phyloP scores from a whole-genome alignment of 2,329 filamentous ascomycete species.

The Colletotrichum limetticola region DNA sequence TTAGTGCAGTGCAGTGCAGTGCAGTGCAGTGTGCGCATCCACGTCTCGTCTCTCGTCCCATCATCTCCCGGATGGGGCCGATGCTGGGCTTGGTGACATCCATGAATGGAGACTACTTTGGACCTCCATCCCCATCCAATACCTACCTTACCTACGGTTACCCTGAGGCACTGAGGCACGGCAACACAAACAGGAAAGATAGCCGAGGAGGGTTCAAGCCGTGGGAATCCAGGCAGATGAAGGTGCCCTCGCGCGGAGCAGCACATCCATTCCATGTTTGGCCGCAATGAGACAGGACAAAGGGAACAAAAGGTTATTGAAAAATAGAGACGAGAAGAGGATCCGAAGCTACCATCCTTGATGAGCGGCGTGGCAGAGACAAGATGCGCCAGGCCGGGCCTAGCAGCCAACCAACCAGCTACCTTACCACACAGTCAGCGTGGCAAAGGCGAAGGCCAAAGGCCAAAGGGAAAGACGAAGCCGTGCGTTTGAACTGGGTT shows the following conservation, averaged over 20 bases:
- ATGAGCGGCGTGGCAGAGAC: slow-evolving; percentile 10
- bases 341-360: slow-evolving; percentile 16
- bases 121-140: not conserved
- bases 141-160: not conserved
- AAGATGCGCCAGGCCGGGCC: slow-evolving; percentile 4
- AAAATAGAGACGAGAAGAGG: not conserved
- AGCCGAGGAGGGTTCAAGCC: not conserved
- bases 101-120: slow-evolving; percentile 17
- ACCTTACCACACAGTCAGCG: not conserved
- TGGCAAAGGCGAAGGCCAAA: slow-evolving; percentile 9
- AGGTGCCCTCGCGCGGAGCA: not conserved
- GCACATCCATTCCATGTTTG: slow-evolving; percentile 20
- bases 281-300: slow-evolving; percentile 22
- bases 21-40: not conserved
- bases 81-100: slow-evolving; percentile 22
- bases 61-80: slow-evolving; percentile 32
- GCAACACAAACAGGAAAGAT: not conserved
- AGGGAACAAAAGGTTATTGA: slow-evolving; percentile 1
- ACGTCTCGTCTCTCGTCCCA: slow-evolving; percentile 31
- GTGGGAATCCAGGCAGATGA: slow-evolving; percentile 27
- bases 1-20: not conserved
- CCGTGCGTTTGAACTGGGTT: slow-evolving; percentile 5
- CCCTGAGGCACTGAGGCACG: slow-evolving; percentile 4
- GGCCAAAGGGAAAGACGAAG: not conserved
- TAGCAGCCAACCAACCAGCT: slow-evolving; percentile 1